Conservation (phyloP, 2,329 filamentous ascomycete genomes). For the Raffaelea albimanens region DNA sequence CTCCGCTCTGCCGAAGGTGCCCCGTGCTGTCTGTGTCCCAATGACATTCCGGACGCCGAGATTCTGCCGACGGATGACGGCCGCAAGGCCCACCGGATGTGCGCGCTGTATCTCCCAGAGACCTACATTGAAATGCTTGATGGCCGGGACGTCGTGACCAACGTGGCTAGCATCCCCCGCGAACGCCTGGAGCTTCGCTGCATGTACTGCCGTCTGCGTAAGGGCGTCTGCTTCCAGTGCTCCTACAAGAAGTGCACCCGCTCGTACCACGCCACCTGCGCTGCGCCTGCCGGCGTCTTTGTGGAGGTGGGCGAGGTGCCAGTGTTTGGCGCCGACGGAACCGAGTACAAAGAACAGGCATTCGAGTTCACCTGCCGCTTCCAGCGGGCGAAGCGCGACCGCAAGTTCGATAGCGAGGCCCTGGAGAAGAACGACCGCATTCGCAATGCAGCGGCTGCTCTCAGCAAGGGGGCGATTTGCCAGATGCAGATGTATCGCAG, state of each 20-base stretch:
- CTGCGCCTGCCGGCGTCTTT: constrained; percentile 82
- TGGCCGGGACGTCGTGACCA: constrained; percentile 64
- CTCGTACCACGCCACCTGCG: constrained; percentile 92
- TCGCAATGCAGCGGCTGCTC: constrained; percentile 54
- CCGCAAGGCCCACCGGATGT: constrained; percentile 76
- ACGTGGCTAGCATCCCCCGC: constrained; percentile 73
- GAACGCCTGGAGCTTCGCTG: constrained; percentile 87
- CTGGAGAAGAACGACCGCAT: constrained; percentile 64
- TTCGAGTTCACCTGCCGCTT: constrained; percentile 94
- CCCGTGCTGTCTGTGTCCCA: constrained; percentile 86
- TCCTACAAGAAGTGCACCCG: constrained; percentile 88
- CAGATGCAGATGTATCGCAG: constrained; percentile 78
- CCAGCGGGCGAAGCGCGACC: constrained; percentile 79
- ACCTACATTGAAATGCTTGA: constrained; percentile 71
- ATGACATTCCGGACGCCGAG: constrained; percentile 72
- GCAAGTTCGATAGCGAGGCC: constrained; percentile 57
- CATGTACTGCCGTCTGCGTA: constrained; percentile 86
- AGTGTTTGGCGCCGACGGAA: constrained; percentile 82
- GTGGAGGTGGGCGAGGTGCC: constrained; percentile 80
- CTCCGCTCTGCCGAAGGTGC: constrained; percentile 24
- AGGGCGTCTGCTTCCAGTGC: constrained; percentile 95
- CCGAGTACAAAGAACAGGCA: constrained; percentile 83
- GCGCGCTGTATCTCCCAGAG: constrained; percentile 85
- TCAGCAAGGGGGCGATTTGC: constrained; percentile 67
- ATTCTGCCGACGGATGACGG: constrained; percentile 84